Conservation (phyloP, 345 rosid genomes). For the Gossypium thurberi region DNA sequence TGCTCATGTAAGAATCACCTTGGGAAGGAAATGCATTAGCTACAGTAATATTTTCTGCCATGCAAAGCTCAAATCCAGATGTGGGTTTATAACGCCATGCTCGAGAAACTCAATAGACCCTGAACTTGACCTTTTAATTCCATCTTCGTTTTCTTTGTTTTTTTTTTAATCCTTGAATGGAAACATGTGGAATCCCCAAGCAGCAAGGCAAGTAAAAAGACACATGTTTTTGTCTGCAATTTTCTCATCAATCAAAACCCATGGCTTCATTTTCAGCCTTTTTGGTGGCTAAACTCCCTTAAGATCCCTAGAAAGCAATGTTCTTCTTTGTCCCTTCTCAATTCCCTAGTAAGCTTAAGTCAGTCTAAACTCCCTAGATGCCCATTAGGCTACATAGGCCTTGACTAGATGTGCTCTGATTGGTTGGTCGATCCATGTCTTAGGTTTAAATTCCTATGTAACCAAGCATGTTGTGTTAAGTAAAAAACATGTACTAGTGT, state of each 20-base stretch:
- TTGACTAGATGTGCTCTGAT: not conserved
- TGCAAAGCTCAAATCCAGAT: constrained; percentile 22
- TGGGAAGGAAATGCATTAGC: constrained; percentile 37
- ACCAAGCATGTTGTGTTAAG: not conserved
- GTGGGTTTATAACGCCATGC: constrained; percentile 17
- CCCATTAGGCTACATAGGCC: not conserved
- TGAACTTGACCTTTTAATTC: constrained; percentile 28
- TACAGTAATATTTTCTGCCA: constrained; percentile 20
- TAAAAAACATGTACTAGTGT: not conserved
- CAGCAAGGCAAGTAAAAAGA: constrained; percentile 10
- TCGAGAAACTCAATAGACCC: constrained; percentile 42
- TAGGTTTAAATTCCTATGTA: not conserved
- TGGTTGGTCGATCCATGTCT: not conserved
- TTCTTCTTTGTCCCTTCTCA: not conserved
- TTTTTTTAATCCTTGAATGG: constrained; percentile 7
- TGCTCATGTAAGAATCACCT: constrained; percentile 19
- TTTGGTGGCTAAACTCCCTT: constrained; percentile 15
- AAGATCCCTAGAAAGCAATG: constrained; percentile 22
- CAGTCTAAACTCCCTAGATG: not conserved
- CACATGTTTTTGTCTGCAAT: constrained; percentile 25
- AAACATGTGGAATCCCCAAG: constrained; percentile 58
- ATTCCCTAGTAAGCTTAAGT: not conserved
- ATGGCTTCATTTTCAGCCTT: constrained; percentile 29
- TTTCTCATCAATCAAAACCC: not conserved
- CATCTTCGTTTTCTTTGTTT: not conserved